Evolutionary conservation across 495 filamentous ascomycete species (phyloP).

Genomic region (Corynascus novoguineensis): DNA sequence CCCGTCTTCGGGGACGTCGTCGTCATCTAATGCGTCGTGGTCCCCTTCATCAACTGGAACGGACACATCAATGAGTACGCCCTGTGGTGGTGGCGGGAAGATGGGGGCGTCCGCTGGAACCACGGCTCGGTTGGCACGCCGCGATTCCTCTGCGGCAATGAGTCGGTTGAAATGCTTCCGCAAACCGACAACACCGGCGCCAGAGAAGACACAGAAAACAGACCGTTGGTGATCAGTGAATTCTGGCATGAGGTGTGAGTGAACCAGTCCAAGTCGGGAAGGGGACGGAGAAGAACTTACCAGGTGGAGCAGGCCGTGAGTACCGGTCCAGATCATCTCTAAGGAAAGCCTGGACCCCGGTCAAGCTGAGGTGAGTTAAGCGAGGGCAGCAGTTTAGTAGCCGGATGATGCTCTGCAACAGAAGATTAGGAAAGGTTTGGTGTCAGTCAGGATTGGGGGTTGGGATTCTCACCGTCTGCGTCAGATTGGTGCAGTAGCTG

Average conservation of each 20-base stretch:
- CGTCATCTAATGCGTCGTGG: slow-evolving; percentile 36
- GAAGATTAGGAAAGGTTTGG: slow-evolving; percentile 20
- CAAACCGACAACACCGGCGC: slow-evolving; percentile 70
- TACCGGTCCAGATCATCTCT: slow-evolving; percentile 70
- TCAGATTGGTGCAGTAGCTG: slow-evolving; percentile 86
- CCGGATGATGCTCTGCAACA: slow-evolving; percentile 77
- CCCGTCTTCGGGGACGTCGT: slow-evolving; percentile 40
- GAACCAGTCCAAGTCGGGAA: background rate
- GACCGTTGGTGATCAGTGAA: slow-evolving; percentile 93
- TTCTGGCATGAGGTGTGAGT: slow-evolving; percentile 50
- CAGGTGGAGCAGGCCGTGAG: slow-evolving; percentile 78
- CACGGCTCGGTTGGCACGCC: background rate
- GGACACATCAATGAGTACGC: slow-evolving; percentile 20
- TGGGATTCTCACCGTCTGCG: slow-evolving; percentile 61
- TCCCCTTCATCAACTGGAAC: slow-evolving; percentile 33
- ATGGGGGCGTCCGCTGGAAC: background rate
- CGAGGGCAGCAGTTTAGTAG: slow-evolving; percentile 87
- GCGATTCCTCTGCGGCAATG: slow-evolving; percentile 30
- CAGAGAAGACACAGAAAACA: slow-evolving; percentile 97
- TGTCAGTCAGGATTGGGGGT: background rate
- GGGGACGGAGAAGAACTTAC: slow-evolving; percentile 33
- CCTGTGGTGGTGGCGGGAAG: slow-evolving; percentile 4
- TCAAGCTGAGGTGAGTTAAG: slow-evolving; percentile 91
- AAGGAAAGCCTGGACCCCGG: slow-evolving; percentile 82
- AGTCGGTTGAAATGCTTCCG: slow-evolving; percentile 67